Evolutionary conservation across 2,329 filamentous ascomycete genomes (phyloP).

Genomic region (Fusarium papillatum): DNA sequence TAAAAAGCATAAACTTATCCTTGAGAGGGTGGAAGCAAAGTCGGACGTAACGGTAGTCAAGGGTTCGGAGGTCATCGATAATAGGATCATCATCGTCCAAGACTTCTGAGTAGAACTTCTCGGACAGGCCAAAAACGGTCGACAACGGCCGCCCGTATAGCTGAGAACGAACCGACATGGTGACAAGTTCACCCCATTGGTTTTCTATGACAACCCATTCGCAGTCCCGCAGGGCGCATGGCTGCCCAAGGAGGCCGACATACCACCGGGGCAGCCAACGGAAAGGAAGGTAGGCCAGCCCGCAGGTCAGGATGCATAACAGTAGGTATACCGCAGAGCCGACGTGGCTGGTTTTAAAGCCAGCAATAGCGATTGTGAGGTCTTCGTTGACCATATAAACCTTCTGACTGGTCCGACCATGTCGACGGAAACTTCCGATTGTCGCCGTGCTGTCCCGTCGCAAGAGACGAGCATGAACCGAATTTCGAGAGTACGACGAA

Average conservation of each 20-base stretch:
- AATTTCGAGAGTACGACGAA: slow-evolving; percentile 70
- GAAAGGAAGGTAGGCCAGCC: slow-evolving; percentile 86
- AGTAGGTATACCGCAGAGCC: slow-evolving; percentile 79
- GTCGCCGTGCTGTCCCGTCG: slow-evolving; percentile 80
- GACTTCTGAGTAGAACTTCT: slow-evolving; percentile 68
- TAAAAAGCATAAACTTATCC: slow-evolving; percentile 89
- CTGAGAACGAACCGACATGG: slow-evolving; percentile 75
- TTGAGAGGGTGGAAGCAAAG: slow-evolving; percentile 92
- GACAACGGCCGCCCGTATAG: slow-evolving; percentile 68
- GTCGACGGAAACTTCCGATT: slow-evolving; percentile 72
- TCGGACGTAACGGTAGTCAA: slow-evolving; percentile 95
- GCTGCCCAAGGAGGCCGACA: slow-evolving; percentile 79
- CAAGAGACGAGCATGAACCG: slow-evolving; percentile 74
- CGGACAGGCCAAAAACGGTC: slow-evolving; percentile 75
- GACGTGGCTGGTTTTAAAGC: slow-evolving; percentile 82
- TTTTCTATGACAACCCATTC: slow-evolving; percentile 97
- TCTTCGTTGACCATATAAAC: slow-evolving; percentile 95
- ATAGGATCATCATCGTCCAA: slow-evolving; percentile 80
- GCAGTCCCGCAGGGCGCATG: slow-evolving; percentile 79
- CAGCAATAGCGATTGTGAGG: slow-evolving; percentile 92
- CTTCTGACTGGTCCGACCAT: slow-evolving; percentile 84
- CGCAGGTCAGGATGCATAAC: slow-evolving; percentile 80
- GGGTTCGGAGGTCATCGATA: slow-evolving; percentile 78
- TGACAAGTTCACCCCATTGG: slow-evolving; percentile 92
- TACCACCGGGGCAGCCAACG: slow-evolving; percentile 93